A percentile compares a stretch with the other conserved stretches of the same genome.
Evolutionary conservation across 108 stramenopile species (phyloP).

Genomic region (Pelagomonas calceolata): DNA sequence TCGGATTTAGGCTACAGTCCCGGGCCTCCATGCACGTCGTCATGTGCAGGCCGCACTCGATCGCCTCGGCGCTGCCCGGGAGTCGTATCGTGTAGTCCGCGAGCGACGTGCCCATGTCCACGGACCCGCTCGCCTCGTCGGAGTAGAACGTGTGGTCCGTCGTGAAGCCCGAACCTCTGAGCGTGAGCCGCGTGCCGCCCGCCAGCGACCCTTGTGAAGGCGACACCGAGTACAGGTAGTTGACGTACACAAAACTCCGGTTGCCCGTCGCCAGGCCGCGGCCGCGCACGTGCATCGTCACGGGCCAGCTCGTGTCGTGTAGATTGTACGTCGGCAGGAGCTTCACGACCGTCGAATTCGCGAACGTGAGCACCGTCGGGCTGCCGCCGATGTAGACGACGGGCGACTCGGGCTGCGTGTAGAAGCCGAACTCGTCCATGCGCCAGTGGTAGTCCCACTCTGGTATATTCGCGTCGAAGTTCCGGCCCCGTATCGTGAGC

Average conservation of each 20-base stretch:
- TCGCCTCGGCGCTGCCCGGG: no score
- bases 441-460: slow-evolving; percentile 1
- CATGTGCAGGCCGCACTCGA: no score
- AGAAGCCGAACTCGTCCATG: slow-evolving; percentile 12
- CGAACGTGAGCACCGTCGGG: not conserved
- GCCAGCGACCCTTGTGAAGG: not conserved
- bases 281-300: slow-evolving; percentile 1
- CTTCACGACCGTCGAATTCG: slow-evolving; percentile 10
- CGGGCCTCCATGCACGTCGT: no score
- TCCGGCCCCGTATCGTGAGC: not conserved
- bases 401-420: slow-evolving; percentile 7
- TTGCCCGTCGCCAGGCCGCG: not conserved
- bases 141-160: not conserved
- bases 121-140: not conserved
- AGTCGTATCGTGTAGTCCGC: not conserved
- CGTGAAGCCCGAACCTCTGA: slow-evolving; percentile 11
- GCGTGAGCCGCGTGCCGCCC: slow-evolving; percentile 5
- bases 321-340: slow-evolving; percentile 1
- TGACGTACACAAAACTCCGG: not conserved
- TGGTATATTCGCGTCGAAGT: not conserved
- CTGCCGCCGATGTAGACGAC: slow-evolving; percentile 6
- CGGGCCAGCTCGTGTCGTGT: not conserved
- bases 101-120: not conserved
- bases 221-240: not conserved
- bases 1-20: no score